Evolutionary conservation across 805 yeast species (phyloP).

Genomic region (Metschnikowia borealis): DNA sequence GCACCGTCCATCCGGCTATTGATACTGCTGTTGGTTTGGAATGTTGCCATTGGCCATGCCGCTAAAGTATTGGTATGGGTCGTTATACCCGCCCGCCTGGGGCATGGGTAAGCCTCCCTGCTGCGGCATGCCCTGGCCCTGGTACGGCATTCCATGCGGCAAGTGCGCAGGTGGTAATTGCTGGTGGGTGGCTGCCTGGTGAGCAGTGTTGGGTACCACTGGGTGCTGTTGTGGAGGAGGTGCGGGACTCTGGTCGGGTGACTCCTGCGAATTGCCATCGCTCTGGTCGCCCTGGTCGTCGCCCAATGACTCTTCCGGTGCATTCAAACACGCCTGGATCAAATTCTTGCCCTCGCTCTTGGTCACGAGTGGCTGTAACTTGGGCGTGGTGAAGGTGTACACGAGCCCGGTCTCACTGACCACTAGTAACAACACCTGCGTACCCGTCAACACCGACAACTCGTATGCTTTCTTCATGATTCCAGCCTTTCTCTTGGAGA

Average conservation of each 20-base stretch:
- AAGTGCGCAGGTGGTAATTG: slow-evolving; percentile 38
- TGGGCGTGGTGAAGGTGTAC: slow-evolving; percentile 98
- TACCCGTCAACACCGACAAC: slow-evolving; percentile 91
- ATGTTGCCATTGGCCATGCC: slow-evolving; percentile 48
- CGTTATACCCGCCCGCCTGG: slow-evolving; percentile 48
- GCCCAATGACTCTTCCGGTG: slow-evolving; percentile 81
- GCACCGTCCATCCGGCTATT: slow-evolving; percentile 24
- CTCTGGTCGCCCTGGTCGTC: slow-evolving; percentile 57
- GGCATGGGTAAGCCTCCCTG: slow-evolving; percentile 42
- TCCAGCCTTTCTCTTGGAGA: slow-evolving; percentile 97
- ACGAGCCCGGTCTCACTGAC: slow-evolving; percentile 98
- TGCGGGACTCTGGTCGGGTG: slow-evolving; percentile 39
- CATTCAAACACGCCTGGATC: slow-evolving; percentile 94
- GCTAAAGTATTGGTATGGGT: slow-evolving; percentile 61
- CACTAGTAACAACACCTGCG: slow-evolving; percentile 90
- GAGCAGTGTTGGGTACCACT: slow-evolving; percentile 17
- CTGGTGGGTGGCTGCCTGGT: slow-evolving; percentile 25
- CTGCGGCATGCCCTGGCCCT: slow-evolving; percentile 38
- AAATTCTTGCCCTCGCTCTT: slow-evolving; percentile 96
- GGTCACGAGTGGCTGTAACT: slow-evolving; percentile 95
- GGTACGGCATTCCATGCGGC: slow-evolving; percentile 46
- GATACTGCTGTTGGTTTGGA: slow-evolving; percentile 53
- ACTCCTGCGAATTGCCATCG: slow-evolving; percentile 43
- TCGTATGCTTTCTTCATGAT: slow-evolving; percentile 99
- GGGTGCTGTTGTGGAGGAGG: slow-evolving; percentile 23